Evolutionary conservation across 169 alveolate genomes (phyloP), one percentile per base, ranked within the genome.

Genomic region (Ichthyophthirius multifiliis): DNA sequence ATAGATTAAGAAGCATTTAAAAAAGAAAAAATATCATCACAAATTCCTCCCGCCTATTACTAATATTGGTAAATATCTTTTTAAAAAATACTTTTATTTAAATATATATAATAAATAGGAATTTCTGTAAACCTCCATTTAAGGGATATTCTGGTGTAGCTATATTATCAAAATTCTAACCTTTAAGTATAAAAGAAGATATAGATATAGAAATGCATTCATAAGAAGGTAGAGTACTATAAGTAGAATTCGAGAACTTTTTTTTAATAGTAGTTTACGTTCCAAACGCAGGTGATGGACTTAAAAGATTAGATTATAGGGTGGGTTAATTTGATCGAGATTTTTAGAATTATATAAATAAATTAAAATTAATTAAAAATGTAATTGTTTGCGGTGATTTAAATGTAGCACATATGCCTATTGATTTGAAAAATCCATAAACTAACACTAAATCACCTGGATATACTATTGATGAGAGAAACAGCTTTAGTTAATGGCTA

Each of bases 71-170:
- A 80, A 34, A 43, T 83, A 15, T 20, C 2, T 55, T 13, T 55
- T 41, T 35, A 39, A 48, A 30, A 9, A 10, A 5, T 63, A 62
- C 16, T 13, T 13, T 23, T 55, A 10, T 3, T 27, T 55, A 5
- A 10, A 16, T 3, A 4, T 18, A 4, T 55, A 55, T 27, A 55
- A 16, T 27, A 20, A 55, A 65, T 16, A 16, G 71, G 92, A 83
- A 86, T 48, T 86, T 74, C 48, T 86, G 92, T 34, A 86, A 76
- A 30, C 89, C 89, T 27, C 89, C 89, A 3, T 80, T 67, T 12
- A 85, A 87, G 63, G 96, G 96, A 6, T 92, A 92, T 62, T 74
- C 93, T 65, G 96, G 96, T 18, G 89, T 87, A 5, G 92, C 95
- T n/a, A 78, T 92, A 9, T 48, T 89, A 1, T 39, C 86, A 23